Percentiles rank a stretch among this genome's conserved stretches.
Conservation (phyloP, 768 basidiomycete genomes). For the Tremella fuciformis region DNA sequence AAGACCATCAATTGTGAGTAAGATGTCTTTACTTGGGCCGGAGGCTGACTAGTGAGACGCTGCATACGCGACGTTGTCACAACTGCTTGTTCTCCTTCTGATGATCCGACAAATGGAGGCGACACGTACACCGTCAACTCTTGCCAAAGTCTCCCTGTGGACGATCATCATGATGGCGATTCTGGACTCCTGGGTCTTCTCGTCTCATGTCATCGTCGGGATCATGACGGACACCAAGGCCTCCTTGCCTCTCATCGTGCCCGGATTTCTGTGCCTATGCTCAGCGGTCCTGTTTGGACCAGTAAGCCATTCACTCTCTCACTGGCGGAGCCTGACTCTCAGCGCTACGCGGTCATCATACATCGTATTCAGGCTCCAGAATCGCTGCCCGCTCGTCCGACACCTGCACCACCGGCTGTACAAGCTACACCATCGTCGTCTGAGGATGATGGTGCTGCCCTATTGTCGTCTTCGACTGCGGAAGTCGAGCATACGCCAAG, state of each 20-base stretch:
- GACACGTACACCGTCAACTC: slow-evolving; percentile 72
- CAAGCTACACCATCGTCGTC: slow-evolving; percentile 3
- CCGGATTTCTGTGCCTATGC: slow-evolving; percentile 77
- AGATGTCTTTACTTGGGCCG: neutral
- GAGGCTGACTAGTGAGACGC: slow-evolving; percentile 61
- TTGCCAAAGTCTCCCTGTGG: slow-evolving; percentile 78
- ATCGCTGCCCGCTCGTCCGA: slow-evolving; percentile 36
- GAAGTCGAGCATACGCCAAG: neutral
- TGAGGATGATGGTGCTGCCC: neutral
- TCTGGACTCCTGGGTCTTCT: slow-evolving; percentile 79
- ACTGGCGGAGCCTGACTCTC: neutral
- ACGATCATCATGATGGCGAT: slow-evolving; percentile 74
- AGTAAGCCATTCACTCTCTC: slow-evolving; percentile 55
- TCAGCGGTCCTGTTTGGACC: slow-evolving; percentile 74
- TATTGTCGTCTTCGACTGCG: slow-evolving; percentile 3
- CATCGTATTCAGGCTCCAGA: slow-evolving; percentile 72
- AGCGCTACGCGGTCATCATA: slow-evolving; percentile 82
- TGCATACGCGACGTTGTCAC: slow-evolving; percentile 64
- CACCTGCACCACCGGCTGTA: slow-evolving; percentile 10
- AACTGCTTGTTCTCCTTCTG: slow-evolving; percentile 65
- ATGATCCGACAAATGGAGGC: slow-evolving; percentile 71
- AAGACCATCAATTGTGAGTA: slow-evolving; percentile 65
- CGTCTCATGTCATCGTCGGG: slow-evolving; percentile 82
- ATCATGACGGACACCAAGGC: slow-evolving; percentile 78
- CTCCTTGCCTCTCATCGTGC: slow-evolving; percentile 74